These are phyloP conservation scores for Hymenoscyphus linearis DNA, from an alignment of 2,329 filamentous ascomycete genomes.

Conservation along the genomic window DNA sequence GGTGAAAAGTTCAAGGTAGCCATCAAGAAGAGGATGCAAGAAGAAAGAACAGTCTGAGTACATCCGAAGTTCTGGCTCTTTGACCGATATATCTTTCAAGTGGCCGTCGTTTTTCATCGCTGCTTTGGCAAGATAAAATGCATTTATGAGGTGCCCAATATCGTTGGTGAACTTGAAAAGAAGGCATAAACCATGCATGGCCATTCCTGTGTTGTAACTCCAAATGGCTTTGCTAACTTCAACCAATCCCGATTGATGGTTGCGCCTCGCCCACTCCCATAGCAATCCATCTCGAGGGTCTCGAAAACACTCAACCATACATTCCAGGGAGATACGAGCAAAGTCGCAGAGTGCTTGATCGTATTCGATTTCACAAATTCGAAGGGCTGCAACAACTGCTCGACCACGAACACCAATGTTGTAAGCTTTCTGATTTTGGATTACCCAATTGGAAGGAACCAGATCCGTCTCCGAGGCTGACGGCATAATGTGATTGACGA, in stretches of 20 bases:
- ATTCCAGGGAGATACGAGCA: conserved; percentile 13
- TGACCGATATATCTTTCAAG: conserved; percentile 16
- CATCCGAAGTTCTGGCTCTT: conserved; percentile 9
- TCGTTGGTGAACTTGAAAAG: conserved; percentile 11
- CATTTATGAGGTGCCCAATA: conserved; percentile 9
- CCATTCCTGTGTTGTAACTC: conserved; percentile 22
- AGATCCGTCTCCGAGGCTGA: conserved; percentile 15
- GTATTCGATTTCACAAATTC: conserved; percentile 13
- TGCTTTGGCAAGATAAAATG: conserved; percentile 16
- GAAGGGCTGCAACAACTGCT: conserved; percentile 18
- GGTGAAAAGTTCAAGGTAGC: conserved; percentile 14
- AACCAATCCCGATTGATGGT: conserved; percentile 9
- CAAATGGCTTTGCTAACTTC: conserved; percentile 21
- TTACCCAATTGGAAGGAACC: conserved; percentile 17
- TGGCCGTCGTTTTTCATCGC: conserved; percentile 11
- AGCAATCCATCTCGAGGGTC: conserved; percentile 20
- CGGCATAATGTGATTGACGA: conserved; percentile 15
- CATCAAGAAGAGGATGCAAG: conserved; percentile 21
- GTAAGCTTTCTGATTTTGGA: conserved; percentile 14
- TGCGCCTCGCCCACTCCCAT: conserved; percentile 17
- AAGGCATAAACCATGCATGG: conserved; percentile 18
- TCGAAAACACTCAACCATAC: conserved; percentile 9
- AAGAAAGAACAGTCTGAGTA: conserved; percentile 23
- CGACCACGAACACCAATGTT: conserved; percentile 20
- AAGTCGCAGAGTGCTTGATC: conserved; percentile 9